A percentile compares a stretch with the other conserved stretches of the same genome.
Evolutionary conservation across 2,329 filamentous ascomycete species (phyloP).

Genomic region (Pseudogymnoascus sp.): DNA sequence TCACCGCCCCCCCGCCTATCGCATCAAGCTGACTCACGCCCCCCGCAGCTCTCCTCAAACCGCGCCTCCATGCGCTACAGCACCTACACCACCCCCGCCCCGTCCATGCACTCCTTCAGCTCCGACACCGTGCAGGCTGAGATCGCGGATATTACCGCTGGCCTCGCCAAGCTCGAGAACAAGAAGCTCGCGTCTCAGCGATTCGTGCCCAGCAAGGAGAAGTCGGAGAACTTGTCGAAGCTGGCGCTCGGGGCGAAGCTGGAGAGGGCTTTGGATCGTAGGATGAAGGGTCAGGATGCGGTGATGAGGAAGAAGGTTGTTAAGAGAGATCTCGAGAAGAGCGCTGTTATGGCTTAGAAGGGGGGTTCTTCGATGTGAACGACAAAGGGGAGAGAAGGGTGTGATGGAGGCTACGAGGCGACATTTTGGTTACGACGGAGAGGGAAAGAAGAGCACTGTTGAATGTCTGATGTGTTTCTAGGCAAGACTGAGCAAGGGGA

Average conservation of each 20-base stretch:
- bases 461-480: not conserved
- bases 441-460: not conserved
- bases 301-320: constrained; percentile 38
- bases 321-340: constrained; percentile 16
- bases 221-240: constrained; percentile 61
- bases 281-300: constrained; percentile 66
- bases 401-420: not conserved
- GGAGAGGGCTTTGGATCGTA: constrained; percentile 58
- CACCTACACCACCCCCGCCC: constrained; percentile 40
- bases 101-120: constrained; percentile 24
- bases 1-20: constrained; percentile 5
- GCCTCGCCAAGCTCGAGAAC: constrained; percentile 61
- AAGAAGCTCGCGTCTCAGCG: constrained; percentile 59
- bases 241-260: constrained; percentile 67
- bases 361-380: not conserved
- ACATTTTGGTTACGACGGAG: not conserved
- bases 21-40: constrained; percentile 12
- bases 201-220: constrained; percentile 56
- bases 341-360: constrained; percentile 12
- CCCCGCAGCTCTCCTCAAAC: constrained; percentile 33
- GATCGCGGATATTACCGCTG: constrained; percentile 56
- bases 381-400: not conserved
- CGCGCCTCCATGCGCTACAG: constrained; percentile 46
- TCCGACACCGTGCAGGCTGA: constrained; percentile 28
- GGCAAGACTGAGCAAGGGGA: not conserved